These are phyloP conservation scores for Phyllosticta citrichinensis DNA, from an alignment of 2,329 filamentous ascomycete species.

Conservation along the genomic window DNA sequence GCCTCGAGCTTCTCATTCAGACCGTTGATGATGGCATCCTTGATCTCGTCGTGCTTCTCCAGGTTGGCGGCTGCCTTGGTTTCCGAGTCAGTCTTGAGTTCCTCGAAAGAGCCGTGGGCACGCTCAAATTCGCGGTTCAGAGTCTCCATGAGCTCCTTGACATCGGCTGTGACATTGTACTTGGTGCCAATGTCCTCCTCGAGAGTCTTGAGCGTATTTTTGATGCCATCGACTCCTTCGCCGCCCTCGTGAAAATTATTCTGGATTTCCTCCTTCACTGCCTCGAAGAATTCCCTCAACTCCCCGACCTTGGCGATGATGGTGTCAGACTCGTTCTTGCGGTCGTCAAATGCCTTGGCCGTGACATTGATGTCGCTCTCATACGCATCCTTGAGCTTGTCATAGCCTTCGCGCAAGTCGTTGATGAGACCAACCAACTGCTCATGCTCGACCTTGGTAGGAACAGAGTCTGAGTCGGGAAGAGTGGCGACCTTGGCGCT, in stretches of 20 bases:
- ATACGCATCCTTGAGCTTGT: slow-evolving; percentile 62
- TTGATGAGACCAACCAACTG: slow-evolving; percentile 45
- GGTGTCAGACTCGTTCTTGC: slow-evolving; percentile 71
- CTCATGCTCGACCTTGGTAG: slow-evolving; percentile 66
- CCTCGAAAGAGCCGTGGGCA: slow-evolving; percentile 67
- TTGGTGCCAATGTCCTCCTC: slow-evolving; percentile 53
- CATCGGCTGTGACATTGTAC: slow-evolving; percentile 34
- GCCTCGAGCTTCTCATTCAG: slow-evolving; percentile 56
- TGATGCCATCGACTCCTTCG: slow-evolving; percentile 50
- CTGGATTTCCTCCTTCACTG: slow-evolving; percentile 67
- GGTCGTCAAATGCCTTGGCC: slow-evolving; percentile 70
- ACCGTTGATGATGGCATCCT: slow-evolving; percentile 44
- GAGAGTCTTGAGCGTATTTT: slow-evolving; percentile 55
- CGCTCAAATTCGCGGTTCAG: slow-evolving; percentile 85
- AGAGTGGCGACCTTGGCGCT: slow-evolving; percentile 65
- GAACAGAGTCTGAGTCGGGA: slow-evolving; percentile 59
- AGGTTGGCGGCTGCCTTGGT: slow-evolving; percentile 45
- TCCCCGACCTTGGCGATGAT: slow-evolving; percentile 70
- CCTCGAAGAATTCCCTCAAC: slow-evolving; percentile 66
- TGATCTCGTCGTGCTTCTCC: slow-evolving; percentile 51
- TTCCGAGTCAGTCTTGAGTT: slow-evolving; percentile 68
- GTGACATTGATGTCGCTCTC: slow-evolving; percentile 65
- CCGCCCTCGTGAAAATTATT: slow-evolving; percentile 67
- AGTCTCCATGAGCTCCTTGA: slow-evolving; percentile 55
- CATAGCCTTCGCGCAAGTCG: slow-evolving; percentile 47